Base-by-base conservation (phyloP, 208 protist genomes). In the Leishmania mexicana region DNA sequence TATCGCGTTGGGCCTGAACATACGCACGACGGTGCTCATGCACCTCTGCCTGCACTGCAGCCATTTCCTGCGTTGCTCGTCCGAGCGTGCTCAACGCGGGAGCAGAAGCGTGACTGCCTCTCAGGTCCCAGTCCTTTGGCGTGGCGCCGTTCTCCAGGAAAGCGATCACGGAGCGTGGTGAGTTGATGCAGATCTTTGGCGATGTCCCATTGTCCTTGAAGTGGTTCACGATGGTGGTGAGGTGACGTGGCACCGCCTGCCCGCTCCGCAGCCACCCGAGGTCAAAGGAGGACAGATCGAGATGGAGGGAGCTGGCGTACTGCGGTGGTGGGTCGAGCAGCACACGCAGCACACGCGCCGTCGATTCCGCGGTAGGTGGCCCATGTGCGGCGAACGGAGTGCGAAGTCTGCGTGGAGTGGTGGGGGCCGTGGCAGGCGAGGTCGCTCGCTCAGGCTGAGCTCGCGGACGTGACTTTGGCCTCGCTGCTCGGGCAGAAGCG, bases 121-220 rank as follows among this genome's bases (percentile, higher is more conserved):
- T 31, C 3, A 71, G 78, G 49, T 82, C 19, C 60, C 96, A 88
- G 75, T 97, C 93, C 35, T 75, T 51, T 15, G 90, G 79, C 19
- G 75, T 80, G 70, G 94, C 85, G 54, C 95, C 95, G 80, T 93
- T 94, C 35, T 92, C 88, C 13, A 98, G 79, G 49, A 96, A 45
- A 67, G 94, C 88, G 42, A 98, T 78, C 58, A 83, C 90, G 58
- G 95, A 97, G 40, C 95, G 95, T 3, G 95, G 95, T 21, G 95
- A 98, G 85, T 89, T 97, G 57, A 98, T 70, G 78, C 74, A 57
- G 40, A 58, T 42, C 76, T n/a, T 57, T 24, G 28, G 21, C 51
- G 49, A 70, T 64, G 49, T 45, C 7, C 57, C 19, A 6, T 65
- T 62, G 47, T 76, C 83, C 54, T 19, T 78, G 45, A 57, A 70